Evolutionary conservation across 2,329 filamentous ascomycete genomes (phyloP).

Genomic region (Claviceps pusilla): DNA sequence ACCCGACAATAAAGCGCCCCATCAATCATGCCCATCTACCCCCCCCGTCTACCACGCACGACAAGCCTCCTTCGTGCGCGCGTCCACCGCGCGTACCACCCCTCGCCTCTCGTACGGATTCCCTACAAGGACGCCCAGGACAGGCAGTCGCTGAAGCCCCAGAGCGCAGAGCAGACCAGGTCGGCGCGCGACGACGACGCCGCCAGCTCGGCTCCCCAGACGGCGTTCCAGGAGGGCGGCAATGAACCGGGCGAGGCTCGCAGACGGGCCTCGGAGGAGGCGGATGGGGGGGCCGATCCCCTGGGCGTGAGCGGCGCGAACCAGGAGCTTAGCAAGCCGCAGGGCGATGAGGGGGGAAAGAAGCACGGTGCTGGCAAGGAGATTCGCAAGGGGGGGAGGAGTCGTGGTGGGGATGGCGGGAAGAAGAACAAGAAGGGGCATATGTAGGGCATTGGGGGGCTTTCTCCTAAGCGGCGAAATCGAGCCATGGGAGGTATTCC

Average conservation of each 20-base stretch:
- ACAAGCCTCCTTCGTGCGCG: neutral
- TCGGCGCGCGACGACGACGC: slow-evolving; percentile 48
- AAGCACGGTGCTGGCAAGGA: slow-evolving; percentile 19
- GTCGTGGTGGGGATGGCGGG: slow-evolving; percentile 14
- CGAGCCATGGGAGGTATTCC: no score
- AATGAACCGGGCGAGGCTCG: slow-evolving; percentile 52
- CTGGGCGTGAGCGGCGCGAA: slow-evolving; percentile 4
- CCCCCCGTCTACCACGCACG: no score
- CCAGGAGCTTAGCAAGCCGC: slow-evolving; percentile 6
- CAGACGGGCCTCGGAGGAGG: slow-evolving; percentile 16
- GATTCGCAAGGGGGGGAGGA: slow-evolving; percentile 21
- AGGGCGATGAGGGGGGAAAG: slow-evolving; percentile 12
- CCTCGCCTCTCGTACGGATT: slow-evolving; percentile 11
- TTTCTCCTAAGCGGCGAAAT: no score
- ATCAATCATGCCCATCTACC: no score
- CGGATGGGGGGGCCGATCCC: slow-evolving; percentile 5
- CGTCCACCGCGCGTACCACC: slow-evolving; percentile 14
- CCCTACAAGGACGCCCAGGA: slow-evolving; percentile 40
- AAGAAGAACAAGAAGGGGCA: slow-evolving; percentile 15
- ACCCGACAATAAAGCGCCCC: no score
- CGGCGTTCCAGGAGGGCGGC: slow-evolving; percentile 50
- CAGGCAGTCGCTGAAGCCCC: slow-evolving; percentile 49
- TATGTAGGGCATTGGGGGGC: neutral
- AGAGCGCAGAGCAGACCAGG: slow-evolving; percentile 51
- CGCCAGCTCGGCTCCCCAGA: slow-evolving; percentile 35